A percentile compares a stretch with the other conserved stretches of the same genome.
Evolutionary conservation across 2,329 filamentous ascomycete genomes (phyloP).

Genomic region (Aspergillus sp.): DNA sequence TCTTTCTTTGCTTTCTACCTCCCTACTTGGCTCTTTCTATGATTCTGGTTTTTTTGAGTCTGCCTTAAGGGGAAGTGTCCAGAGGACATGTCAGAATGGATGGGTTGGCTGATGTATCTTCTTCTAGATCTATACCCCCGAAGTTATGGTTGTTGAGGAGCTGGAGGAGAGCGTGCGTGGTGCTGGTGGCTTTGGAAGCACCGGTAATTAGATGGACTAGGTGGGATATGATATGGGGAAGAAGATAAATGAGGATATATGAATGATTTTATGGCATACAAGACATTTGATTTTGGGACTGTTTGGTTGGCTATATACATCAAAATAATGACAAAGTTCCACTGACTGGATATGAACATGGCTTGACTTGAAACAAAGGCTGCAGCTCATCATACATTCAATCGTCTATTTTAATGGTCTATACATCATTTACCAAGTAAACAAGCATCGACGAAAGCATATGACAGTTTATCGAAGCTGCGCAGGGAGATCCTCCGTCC

Average conservation of each 20-base stretch:
- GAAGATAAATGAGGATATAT: neutral
- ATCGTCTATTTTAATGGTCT: neutral
- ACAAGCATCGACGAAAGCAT: neutral
- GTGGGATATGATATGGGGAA: neutral
- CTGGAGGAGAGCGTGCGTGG: constrained; percentile 89
- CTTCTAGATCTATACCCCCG: constrained; percentile 77
- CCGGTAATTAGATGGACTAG: constrained; percentile 51
- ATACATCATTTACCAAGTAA: neutral
- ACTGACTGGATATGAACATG: neutral
- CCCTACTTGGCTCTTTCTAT: no score
- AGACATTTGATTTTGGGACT: neutral
- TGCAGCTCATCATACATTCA: neutral
- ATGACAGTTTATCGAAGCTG: constrained; percentile 16
- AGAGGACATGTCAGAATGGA: no score
- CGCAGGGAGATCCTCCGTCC: constrained; percentile 26
- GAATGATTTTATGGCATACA: constrained; percentile 1
- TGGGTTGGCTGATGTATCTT: neutral
- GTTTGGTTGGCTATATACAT: neutral
- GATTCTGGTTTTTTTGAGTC: no score
- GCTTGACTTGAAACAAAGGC: neutral
- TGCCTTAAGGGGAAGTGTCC: no score
- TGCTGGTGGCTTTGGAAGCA: constrained; percentile 88
- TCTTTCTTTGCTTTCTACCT: neutral
- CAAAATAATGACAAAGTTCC: neutral
- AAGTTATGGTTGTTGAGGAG: constrained; percentile 83